These are phyloP conservation scores for Nakazawaea pomicola DNA, from an alignment of 805 yeast genomes.

Conservation along the genomic window DNA sequence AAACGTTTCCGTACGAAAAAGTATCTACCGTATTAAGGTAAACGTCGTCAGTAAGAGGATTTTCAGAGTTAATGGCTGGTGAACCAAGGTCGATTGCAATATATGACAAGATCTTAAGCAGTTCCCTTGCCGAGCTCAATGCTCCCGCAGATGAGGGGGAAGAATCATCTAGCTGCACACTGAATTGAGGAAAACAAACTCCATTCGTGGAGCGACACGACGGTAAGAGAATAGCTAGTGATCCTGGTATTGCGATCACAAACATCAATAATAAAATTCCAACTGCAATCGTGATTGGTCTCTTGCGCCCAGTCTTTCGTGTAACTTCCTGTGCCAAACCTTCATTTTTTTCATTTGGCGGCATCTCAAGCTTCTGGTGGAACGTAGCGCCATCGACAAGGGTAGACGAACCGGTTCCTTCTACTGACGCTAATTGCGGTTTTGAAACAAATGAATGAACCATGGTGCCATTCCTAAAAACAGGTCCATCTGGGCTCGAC, in stretches of 20 bases:
- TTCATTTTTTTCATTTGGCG: background rate
- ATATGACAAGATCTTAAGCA: conserved; percentile 38
- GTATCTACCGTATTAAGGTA: conserved; percentile 36
- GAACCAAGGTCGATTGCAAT: conserved; percentile 39
- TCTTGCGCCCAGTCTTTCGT: too few relatives aligned
- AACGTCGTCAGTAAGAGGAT: conserved; percentile 15
- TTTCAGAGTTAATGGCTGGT: conserved; percentile 11
- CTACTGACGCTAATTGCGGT: too few relatives aligned
- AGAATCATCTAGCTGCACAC: conserved; percentile 33
- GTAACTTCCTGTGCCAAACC: background rate
- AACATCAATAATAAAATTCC: background rate
- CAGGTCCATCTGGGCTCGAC: too few relatives aligned
- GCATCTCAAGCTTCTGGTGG: too few relatives aligned
- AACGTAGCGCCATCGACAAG: too few relatives aligned
- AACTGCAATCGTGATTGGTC: background rate
- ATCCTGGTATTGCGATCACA: conserved; percentile 14
- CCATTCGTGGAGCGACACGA: conserved; percentile 29
- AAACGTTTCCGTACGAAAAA: conserved; percentile 36
- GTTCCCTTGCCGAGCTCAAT: conserved; percentile 33
- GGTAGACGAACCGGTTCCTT: too few relatives aligned
- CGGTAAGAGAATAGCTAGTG: conserved; percentile 17
- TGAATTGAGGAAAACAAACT: conserved; percentile 38
- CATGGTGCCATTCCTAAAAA: too few relatives aligned
- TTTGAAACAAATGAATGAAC: too few relatives aligned
- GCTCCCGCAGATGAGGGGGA: conserved; percentile 29